phyloP scores from a whole-genome alignment of 208 protist species.

The Porcisia hertigi region DNA sequence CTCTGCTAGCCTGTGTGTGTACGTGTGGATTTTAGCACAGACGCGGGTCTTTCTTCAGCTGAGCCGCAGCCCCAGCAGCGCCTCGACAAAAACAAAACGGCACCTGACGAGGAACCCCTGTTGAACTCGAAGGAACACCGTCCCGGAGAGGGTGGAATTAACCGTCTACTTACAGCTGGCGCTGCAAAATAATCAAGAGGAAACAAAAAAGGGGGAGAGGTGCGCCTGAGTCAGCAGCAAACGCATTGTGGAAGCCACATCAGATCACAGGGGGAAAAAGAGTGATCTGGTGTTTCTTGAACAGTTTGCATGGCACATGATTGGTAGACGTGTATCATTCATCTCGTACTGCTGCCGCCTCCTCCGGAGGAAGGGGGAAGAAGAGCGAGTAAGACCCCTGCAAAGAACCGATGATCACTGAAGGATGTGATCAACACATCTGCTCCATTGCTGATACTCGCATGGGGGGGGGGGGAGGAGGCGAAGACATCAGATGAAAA shows the following conservation, averaged over 20 bases:
- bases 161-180: neutral
- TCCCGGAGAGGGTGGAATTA: too few relatives aligned
- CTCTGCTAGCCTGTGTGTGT: neutral
- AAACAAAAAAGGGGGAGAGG: neutral
- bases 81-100: neutral
- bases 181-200: neutral
- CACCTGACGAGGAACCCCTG: neutral
- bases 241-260: neutral
- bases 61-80: neutral
- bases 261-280: neutral
- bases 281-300: neutral
- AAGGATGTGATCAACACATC: neutral
- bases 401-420: neutral
- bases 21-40: neutral
- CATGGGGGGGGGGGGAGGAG: neutral
- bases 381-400: neutral
- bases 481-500: neutral
- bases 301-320: neutral
- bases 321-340: neutral
- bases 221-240: neutral
- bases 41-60: neutral
- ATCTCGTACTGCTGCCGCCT: neutral
- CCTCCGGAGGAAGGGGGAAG: neutral
- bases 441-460: neutral
- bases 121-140: neutral